These are phyloP conservation scores for Globisporangium middletonii DNA, from an alignment of 352 stramenopile species.

Conservation along the genomic window DNA sequence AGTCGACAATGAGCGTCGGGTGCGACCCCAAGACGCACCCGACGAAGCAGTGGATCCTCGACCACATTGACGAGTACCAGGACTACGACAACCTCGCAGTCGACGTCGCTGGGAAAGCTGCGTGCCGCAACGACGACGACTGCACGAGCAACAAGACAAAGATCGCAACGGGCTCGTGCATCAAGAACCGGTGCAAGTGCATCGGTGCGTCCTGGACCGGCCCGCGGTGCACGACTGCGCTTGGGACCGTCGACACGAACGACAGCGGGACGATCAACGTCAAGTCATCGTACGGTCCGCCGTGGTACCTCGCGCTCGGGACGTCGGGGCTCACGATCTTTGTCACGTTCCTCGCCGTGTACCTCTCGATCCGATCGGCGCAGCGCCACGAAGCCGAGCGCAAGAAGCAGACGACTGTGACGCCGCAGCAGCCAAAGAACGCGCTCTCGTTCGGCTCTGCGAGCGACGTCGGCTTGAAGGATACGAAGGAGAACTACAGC, in stretches of 20 bases:
- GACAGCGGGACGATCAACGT: slow-evolving; percentile 4
- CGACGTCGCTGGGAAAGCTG: slow-evolving; percentile 55
- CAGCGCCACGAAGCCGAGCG: slow-evolving; percentile 2
- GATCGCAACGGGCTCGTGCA: slow-evolving; percentile 30
- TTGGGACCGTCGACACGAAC: slow-evolving; percentile 3
- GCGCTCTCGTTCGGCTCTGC: slow-evolving; percentile 13
- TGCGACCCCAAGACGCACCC: slow-evolving; percentile 63
- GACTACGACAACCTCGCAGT: slow-evolving; percentile 52
- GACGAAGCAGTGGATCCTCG: slow-evolving; percentile 67
- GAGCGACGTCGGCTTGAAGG: slow-evolving; percentile 19
- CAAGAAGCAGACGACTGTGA: slow-evolving; percentile 18
- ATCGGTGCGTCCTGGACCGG: slow-evolving; percentile 30
- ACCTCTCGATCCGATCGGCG: slow-evolving; percentile 5
- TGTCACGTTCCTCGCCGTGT: slow-evolving; percentile 7
- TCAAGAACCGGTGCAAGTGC: slow-evolving; percentile 31
- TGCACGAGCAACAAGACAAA: slow-evolving; percentile 29
- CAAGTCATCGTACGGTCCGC: slow-evolving; percentile 13
- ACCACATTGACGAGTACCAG: slow-evolving; percentile 71
- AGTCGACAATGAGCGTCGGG: slow-evolving; percentile 43
- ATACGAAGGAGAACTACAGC: slow-evolving; percentile 26
- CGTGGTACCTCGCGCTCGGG: slow-evolving; percentile 5
- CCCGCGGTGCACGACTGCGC: slow-evolving; percentile 34
- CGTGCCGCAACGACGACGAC: slow-evolving; percentile 49
- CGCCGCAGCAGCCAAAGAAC: slow-evolving; percentile 10
- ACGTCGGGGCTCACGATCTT: slow-evolving; percentile 6